These are phyloP conservation scores for Malus sylvestris DNA, from an alignment of 306 rosid species.

Conservation along the genomic window DNA sequence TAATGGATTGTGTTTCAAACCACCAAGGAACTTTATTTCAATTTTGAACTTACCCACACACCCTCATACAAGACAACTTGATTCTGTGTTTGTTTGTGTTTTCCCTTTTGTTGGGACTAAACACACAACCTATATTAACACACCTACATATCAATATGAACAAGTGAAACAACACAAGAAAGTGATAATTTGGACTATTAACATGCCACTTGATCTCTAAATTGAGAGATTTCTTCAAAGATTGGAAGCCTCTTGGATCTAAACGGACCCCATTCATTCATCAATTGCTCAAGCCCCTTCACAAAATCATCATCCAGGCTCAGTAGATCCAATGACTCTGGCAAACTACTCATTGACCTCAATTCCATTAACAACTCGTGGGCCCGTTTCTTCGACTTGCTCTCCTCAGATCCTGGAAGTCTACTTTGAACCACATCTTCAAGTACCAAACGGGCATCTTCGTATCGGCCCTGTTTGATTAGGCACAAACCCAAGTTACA, in stretches of 20 bases:
- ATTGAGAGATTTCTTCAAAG: slow-evolving; percentile 38
- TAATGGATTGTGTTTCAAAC: too few relatives aligned
- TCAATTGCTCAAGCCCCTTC: slow-evolving; percentile 38
- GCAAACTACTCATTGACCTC: not conserved
- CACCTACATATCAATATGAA: not conserved
- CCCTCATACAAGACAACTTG: too few relatives aligned
- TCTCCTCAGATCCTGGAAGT: slow-evolving; percentile 25
- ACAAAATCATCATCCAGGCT: slow-evolving; percentile 33
- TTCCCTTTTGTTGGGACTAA: too few relatives aligned
- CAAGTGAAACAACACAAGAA: not conserved
- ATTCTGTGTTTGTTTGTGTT: too few relatives aligned
- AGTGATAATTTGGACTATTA: not conserved
- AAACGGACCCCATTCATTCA: slow-evolving; percentile 28
- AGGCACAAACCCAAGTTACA: slow-evolving; percentile 33
- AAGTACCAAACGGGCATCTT: slow-evolving; percentile 18
- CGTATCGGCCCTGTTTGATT: slow-evolving; percentile 30
- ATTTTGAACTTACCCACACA: too few relatives aligned
- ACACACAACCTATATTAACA: not conserved
- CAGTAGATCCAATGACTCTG: slow-evolving; percentile 12
- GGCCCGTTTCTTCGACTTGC: slow-evolving; percentile 23
- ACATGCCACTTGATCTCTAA: slow-evolving; percentile 40
- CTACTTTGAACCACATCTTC: slow-evolving; percentile 18
- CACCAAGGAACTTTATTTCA: too few relatives aligned
- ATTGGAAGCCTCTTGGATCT: slow-evolving; percentile 45
- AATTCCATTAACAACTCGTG: slow-evolving; percentile 21